phyloP scores from a whole-genome alignment of 1,139 yeast species.

The Diutina scorzettiae region DNA sequence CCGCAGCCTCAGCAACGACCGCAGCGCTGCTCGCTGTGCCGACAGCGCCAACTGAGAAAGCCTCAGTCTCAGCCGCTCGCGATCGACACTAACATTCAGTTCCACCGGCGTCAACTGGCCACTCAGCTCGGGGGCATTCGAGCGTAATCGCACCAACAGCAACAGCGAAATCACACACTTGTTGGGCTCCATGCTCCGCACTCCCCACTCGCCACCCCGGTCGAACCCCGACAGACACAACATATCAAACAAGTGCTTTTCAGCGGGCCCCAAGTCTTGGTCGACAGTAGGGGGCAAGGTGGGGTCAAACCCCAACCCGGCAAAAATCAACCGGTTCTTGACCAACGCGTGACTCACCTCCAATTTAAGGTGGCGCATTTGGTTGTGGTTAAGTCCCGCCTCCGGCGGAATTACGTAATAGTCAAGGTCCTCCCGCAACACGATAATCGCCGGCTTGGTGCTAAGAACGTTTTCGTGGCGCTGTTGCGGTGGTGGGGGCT shows the following conservation, averaged over 20 bases:
- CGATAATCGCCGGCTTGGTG: conserved; percentile 84
- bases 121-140: conserved; percentile 16
- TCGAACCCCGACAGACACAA: conserved; percentile 81
- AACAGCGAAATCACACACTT: conserved; percentile 80
- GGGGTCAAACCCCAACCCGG: conserved; percentile 47
- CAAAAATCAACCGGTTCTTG: conserved; percentile 50
- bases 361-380: conserved; percentile 53
- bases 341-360: conserved; percentile 48
- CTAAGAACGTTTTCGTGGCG: conserved; percentile 22
- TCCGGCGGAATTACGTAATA: conserved; percentile 80
- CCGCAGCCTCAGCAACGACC: conserved; percentile 39
- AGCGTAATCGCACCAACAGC: conserved; percentile 58
- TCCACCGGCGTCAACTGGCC: conserved; percentile 33
- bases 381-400: conserved; percentile 34
- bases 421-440: conserved; percentile 86
- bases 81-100: conserved; percentile 25
- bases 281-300: conserved; percentile 17
- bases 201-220: conserved; percentile 71
- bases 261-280: conserved; percentile 75
- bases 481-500: conserved; percentile 10
- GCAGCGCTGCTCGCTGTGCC: conserved; percentile 38
- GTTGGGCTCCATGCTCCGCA: conserved; percentile 71
- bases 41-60: conserved; percentile 30
- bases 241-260: conserved; percentile 91
- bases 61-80: conserved; percentile 36